Evolutionary conservation across 2,329 filamentous ascomycete genomes (phyloP).

Genomic region (Dactylonectria estremocensis): DNA sequence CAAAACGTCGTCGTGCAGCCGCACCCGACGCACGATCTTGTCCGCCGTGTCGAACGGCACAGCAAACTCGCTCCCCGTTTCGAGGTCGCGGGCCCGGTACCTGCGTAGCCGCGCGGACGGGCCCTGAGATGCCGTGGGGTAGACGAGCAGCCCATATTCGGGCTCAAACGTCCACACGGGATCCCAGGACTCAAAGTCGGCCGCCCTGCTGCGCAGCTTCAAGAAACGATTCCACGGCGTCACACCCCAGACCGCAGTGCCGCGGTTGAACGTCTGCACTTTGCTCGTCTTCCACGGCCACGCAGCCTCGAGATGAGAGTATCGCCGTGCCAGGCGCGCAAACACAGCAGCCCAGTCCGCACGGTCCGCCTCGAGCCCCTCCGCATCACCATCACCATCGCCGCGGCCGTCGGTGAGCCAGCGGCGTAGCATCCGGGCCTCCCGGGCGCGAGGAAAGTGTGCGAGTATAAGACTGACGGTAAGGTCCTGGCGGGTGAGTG

Average conservation of each 20-base stretch:
- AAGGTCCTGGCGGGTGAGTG: conserved; percentile 65
- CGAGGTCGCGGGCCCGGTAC: conserved; percentile 67
- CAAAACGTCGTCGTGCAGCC: conserved; percentile 69
- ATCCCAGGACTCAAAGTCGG: conserved; percentile 63
- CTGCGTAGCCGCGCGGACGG: conserved; percentile 12
- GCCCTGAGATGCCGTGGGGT: conserved; percentile 53
- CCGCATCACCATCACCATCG: conserved; percentile 1
- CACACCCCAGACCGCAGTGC: conserved; percentile 53
- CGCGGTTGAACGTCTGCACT: conserved; percentile 37
- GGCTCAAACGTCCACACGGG: conserved; percentile 68
- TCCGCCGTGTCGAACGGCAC: conserved; percentile 67
- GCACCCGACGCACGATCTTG: conserved; percentile 68
- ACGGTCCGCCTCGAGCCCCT: conserved; percentile 27
- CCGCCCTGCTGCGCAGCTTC: conserved; percentile 56
- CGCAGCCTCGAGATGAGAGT: conserved; percentile 66
- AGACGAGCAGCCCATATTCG: conserved; percentile 70
- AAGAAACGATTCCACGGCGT: conserved; percentile 63
- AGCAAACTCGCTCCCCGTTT: conserved; percentile 56
- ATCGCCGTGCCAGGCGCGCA: conserved; percentile 66
- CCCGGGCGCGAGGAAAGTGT: conserved; percentile 68
- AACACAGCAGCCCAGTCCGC: conserved; percentile 62
- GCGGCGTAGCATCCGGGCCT: conserved; percentile 61
- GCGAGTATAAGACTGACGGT: conserved; percentile 63
- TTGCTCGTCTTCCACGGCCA: conserved; percentile 56
- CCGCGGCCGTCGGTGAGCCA: conserved; percentile 24